These are phyloP conservation scores for Sporothrix curviconia DNA, from an alignment of 2,329 filamentous ascomycete genomes.

Conservation along the genomic window DNA sequence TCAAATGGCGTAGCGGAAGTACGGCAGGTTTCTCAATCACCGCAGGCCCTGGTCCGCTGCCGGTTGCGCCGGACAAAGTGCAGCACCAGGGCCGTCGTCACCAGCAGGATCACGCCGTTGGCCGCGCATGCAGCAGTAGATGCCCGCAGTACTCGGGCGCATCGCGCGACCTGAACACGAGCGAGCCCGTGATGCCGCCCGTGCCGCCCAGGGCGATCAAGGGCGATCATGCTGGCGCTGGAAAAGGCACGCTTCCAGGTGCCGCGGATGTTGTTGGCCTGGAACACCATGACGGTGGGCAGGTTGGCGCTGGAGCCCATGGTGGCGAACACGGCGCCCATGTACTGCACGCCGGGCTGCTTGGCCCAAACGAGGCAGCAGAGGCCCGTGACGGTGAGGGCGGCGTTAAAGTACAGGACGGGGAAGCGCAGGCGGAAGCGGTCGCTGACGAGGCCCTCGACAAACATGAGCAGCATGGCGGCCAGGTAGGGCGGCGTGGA, in stretches of 20 bases:
- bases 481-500: background rate
- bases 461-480: slow-evolving; percentile 1
- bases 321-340: background rate
- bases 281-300: slow-evolving; percentile 1
- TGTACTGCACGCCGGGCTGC: background rate
- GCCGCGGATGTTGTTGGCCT: background rate
- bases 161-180: background rate
- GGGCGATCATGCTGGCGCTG: slow-evolving; percentile 1
- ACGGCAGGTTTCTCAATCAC: background rate
- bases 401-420: background rate
- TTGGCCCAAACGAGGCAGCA: background rate
- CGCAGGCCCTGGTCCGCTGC: background rate
- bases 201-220: background rate
- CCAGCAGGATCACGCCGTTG: background rate
- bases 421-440: background rate
- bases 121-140: background rate
- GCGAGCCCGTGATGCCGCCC: background rate
- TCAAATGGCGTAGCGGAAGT: background rate
- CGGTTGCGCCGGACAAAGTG: background rate
- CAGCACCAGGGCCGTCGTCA: background rate
- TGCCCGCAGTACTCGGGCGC: background rate
- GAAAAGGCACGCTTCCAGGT: background rate
- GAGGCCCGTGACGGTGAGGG: background rate
- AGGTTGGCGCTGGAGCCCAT: background rate
- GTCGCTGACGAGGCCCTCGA: background rate